Conservation (phyloP, 768 basidiomycete species). For the Leccinellum luteum region DNA sequence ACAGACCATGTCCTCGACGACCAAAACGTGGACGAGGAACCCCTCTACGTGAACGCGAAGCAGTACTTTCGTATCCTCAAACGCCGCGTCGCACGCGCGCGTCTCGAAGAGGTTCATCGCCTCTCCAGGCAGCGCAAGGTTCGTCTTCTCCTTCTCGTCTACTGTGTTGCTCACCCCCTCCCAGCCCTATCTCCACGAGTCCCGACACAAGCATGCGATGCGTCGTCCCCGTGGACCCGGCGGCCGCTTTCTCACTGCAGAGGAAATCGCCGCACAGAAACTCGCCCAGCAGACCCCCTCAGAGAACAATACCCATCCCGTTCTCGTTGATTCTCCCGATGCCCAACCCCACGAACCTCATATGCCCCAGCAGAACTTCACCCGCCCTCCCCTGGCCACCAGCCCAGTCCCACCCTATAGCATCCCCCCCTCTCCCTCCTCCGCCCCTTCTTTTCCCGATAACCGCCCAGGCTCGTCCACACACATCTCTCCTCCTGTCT, state of each 20-base stretch:
- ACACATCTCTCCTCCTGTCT: slow-evolving; percentile 16
- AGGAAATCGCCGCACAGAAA: slow-evolving; percentile 88
- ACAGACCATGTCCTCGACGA: slow-evolving; percentile 36
- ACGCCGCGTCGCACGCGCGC: slow-evolving; percentile 83
- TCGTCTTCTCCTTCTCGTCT: not conserved
- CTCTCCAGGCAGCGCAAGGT: slow-evolving; percentile 94
- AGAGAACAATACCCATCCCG: slow-evolving; percentile 19
- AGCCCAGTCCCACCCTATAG: slow-evolving; percentile 17
- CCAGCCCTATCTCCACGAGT: slow-evolving; percentile 97
- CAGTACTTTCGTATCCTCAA: slow-evolving; percentile 99
- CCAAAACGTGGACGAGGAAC: slow-evolving; percentile 80
- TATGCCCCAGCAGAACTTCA: slow-evolving; percentile 11
- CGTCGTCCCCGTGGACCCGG: slow-evolving; percentile 95
- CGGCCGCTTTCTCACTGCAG: slow-evolving; percentile 94
- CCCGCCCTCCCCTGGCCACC: slow-evolving; percentile 18
- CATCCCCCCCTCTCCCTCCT: slow-evolving; percentile 20
- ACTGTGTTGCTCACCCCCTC: slow-evolving; percentile 11
- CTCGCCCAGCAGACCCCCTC: slow-evolving; percentile 32
- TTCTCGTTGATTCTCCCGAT: slow-evolving; percentile 19
- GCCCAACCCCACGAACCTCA: slow-evolving; percentile 11
- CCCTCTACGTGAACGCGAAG: slow-evolving; percentile 98
- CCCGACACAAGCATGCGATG: slow-evolving; percentile 97
- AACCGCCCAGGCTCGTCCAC: slow-evolving; percentile 10
- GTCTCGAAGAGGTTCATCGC: slow-evolving; percentile 91
- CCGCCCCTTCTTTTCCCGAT: slow-evolving; percentile 23